phyloP scores from a whole-genome alignment of 2,329 filamentous ascomycete species.

The Daldinia eschscholtzii region DNA sequence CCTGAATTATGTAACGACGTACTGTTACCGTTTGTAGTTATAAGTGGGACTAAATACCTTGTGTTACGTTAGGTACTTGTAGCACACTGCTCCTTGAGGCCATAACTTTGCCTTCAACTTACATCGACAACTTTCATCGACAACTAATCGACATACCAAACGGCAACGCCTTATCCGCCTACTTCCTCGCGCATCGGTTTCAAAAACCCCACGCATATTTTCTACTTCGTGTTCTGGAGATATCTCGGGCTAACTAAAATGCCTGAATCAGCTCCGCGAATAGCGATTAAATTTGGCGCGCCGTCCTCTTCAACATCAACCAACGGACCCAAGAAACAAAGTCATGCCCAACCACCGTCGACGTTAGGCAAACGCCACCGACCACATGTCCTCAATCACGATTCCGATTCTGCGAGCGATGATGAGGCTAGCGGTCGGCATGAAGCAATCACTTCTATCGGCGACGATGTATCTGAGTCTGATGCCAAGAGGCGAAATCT shows the following conservation, averaged over 20 bases:
- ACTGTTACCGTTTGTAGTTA: background rate
- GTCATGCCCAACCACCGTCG: conserved; percentile 55
- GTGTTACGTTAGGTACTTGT: background rate
- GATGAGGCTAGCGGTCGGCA: conserved; percentile 43
- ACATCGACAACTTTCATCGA: background rate
- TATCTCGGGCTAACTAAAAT: conserved; percentile 49
- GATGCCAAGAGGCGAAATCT: conserved; percentile 37
- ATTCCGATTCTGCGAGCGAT: conserved; percentile 59
- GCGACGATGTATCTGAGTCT: conserved; percentile 46
- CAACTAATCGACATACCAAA: background rate
- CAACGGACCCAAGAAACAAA: conserved; percentile 49
- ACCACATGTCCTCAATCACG: conserved; percentile 57
- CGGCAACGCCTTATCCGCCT: background rate
- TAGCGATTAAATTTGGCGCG: conserved; percentile 64
- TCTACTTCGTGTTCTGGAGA: background rate
- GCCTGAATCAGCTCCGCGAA: conserved; percentile 56
- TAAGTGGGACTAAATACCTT: background rate
- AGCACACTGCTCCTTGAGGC: background rate
- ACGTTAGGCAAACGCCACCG: conserved; percentile 64
- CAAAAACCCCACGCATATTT: background rate
- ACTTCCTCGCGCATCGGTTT: background rate
- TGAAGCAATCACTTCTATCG: conserved; percentile 53
- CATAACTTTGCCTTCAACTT: background rate
- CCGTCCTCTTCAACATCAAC: conserved; percentile 48
- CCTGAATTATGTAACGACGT: too few relatives aligned